Evolutionary conservation across 306 rosid species (phyloP).

Genomic region (Lithocarpus polystachyus): DNA sequence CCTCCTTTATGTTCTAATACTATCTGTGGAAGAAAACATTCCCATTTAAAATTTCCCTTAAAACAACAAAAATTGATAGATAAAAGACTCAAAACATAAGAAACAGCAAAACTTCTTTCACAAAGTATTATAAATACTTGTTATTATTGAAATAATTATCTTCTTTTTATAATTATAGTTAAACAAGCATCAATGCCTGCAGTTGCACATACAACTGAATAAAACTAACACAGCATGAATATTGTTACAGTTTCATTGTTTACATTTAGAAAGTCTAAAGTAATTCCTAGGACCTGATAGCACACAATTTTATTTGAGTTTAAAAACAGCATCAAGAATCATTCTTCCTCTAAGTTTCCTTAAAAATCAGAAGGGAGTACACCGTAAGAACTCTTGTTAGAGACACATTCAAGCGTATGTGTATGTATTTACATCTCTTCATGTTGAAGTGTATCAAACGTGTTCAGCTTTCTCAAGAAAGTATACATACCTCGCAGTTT

Average conservation of each 20-base stretch:
- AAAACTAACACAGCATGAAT: background rate
- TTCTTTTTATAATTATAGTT: background rate
- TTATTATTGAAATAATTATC: background rate
- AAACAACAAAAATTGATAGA: background rate
- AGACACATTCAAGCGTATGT: background rate
- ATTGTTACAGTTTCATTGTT: background rate
- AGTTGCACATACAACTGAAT: background rate
- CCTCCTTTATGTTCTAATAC: conserved; percentile 42
- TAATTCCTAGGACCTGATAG: background rate
- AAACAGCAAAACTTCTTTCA: background rate
- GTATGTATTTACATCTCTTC: background rate
- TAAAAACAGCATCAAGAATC: background rate
- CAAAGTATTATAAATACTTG: background rate
- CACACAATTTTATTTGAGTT: background rate
- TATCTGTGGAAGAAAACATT: conserved; percentile 34
- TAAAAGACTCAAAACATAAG: background rate
- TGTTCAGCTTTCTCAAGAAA: conserved; percentile 6
- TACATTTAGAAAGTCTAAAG: background rate
- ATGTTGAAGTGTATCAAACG: conserved; percentile 1
- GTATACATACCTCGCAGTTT: conserved; percentile 52
- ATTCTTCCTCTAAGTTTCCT: background rate
- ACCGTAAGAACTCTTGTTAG: background rate
- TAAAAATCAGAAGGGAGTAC: background rate
- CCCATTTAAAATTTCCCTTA: background rate
- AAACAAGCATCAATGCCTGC: background rate